These are phyloP conservation scores for Verticillium klebahnii DNA, from an alignment of 2,329 filamentous ascomycete species.

Conservation along the genomic window DNA sequence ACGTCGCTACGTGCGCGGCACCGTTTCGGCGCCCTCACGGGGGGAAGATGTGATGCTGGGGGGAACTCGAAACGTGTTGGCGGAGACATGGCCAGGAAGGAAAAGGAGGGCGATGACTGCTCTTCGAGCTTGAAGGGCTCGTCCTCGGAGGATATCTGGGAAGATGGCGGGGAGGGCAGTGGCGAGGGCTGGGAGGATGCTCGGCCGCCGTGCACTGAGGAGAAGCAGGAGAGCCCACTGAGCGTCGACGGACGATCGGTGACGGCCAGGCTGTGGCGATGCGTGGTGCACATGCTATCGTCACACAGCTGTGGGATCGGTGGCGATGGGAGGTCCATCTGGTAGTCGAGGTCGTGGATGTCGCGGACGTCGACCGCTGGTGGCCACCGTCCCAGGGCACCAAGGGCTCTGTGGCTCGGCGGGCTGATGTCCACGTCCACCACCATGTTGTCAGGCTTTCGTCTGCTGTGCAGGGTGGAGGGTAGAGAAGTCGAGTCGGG, in stretches of 20 bases:
- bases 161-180: not conserved
- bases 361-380: not conserved
- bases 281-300: not conserved
- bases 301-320: not conserved
- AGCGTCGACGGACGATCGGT: not conserved
- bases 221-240: not conserved
- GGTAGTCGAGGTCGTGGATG: not conserved
- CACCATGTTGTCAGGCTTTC: not conserved
- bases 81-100: not conserved
- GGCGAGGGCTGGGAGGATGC: slow-evolving; percentile 5
- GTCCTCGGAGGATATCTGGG: not conserved
- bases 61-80: slow-evolving; percentile 5
- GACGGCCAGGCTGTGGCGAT: not conserved
- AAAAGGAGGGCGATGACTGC: not conserved
- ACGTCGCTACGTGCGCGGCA: slow-evolving; percentile 50
- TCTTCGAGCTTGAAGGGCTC: not conserved
- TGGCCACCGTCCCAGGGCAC: slow-evolving; percentile 8
- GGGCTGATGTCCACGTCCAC: slow-evolving; percentile 5
- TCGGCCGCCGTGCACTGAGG: not conserved
- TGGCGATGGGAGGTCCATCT: slow-evolving; percentile 3
- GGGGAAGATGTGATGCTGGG: not conserved
- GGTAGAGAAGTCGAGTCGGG: not conserved
- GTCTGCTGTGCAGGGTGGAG: not conserved
- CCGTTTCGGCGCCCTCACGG: slow-evolving; percentile 4
- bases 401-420: slow-evolving; percentile 5